A percentile compares a stretch with the other conserved stretches of the same genome.
Evolutionary conservation across 2,329 filamentous ascomycete species (phyloP).

Genomic region (Alternaria atra): DNA sequence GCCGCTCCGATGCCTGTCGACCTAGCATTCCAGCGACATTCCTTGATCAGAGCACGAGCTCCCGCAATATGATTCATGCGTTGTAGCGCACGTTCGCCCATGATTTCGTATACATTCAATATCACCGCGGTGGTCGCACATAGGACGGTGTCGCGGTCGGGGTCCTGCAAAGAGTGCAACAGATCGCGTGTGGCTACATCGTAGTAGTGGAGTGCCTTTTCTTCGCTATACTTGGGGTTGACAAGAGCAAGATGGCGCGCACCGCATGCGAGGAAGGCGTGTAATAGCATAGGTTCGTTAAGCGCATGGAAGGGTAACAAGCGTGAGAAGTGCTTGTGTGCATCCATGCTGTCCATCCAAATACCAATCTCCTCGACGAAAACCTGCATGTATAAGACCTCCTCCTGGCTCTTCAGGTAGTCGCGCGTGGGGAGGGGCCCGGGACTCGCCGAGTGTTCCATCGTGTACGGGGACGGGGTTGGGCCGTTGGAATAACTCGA

Average conservation of each 20-base stretch:
- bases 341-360: conserved; percentile 95
- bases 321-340: conserved; percentile 84
- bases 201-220: conserved; percentile 84
- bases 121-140: conserved; percentile 89
- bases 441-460: conserved; percentile 36
- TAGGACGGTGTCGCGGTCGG: conserved; percentile 81
- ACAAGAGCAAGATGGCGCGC: conserved; percentile 80
- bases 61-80: conserved; percentile 92
- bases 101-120: conserved; percentile 91
- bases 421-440: conserved; percentile 57
- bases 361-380: conserved; percentile 89
- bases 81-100: conserved; percentile 80
- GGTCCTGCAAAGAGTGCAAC: conserved; percentile 79
- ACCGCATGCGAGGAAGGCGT: conserved; percentile 88
- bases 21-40: conserved; percentile 86
- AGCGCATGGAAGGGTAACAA: conserved; percentile 84
- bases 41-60: conserved; percentile 83
- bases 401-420: conserved; percentile 76
- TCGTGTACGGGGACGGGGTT: conserved; percentile 35
- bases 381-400: conserved; percentile 88
- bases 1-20: conserved; percentile 82
- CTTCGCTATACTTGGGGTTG: conserved; percentile 74
- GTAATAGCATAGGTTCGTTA: conserved; percentile 84
- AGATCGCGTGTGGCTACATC: conserved; percentile 84
- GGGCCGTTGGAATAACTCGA: conserved; percentile 37